Conservation (phyloP, 1,139 yeast species). For the Diutina ranongensis region DNA sequence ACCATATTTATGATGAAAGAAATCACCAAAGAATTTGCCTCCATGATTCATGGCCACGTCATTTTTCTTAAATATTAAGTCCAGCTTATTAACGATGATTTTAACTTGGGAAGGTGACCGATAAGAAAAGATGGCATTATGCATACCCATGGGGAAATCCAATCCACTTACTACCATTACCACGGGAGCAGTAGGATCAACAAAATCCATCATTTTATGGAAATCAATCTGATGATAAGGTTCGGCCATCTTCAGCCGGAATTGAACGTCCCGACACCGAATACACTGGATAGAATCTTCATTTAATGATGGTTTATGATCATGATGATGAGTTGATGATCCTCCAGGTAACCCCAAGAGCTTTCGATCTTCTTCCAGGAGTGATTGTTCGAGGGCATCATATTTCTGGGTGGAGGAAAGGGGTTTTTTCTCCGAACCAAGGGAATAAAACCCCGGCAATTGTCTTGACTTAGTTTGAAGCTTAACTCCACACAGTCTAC, state of each 20-base stretch:
- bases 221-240: conserved; percentile 27
- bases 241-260: conserved; percentile 26
- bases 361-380: not conserved
- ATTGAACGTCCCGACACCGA: conserved; percentile 43
- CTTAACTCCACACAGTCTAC: conserved; percentile 5
- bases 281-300: conserved; percentile 23
- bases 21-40: conserved; percentile 31
- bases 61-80: conserved; percentile 32
- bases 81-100: conserved; percentile 50
- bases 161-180: conserved; percentile 52
- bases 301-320: not conserved
- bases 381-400: not conserved
- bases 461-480: not conserved
- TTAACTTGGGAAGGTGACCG: conserved; percentile 23
- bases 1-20: conserved; percentile 26
- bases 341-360: not conserved
- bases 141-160: conserved; percentile 60
- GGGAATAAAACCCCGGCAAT: not conserved
- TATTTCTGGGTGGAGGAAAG: not conserved
- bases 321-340: not conserved
- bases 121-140: conserved; percentile 24
- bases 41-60: conserved; percentile 26
- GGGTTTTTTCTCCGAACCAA: not conserved
- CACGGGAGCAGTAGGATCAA: conserved; percentile 39
- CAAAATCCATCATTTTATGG: conserved; percentile 22